Evolutionary conservation across 208 protist genomes (phyloP).

Genomic region (Hexamita inflata): DNA sequence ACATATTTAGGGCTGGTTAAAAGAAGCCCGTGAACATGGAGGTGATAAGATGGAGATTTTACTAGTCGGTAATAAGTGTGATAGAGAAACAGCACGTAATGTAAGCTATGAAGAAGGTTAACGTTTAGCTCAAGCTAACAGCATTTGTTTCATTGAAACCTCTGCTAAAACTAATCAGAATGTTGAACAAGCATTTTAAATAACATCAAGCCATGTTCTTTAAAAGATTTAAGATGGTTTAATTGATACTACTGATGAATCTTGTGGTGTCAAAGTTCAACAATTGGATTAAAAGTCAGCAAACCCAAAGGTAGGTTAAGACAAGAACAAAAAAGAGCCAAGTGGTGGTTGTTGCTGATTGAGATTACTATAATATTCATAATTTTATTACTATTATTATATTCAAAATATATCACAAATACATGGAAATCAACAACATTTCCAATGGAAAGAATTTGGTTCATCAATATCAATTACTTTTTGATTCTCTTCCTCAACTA

Average conservation of each 20-base stretch:
- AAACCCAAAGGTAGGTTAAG: too few species aligned
- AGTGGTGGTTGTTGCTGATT: too few species aligned
- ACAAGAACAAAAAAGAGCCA: too few species aligned
- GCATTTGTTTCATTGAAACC: conserved; percentile 20
- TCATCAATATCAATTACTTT: too few species aligned
- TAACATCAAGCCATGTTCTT: background rate
- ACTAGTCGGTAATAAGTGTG: conserved; percentile 24
- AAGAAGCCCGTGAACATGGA: conserved; percentile 15
- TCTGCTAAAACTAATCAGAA: conserved; percentile 27
- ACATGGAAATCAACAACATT: too few species aligned
- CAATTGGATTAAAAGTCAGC: too few species aligned
- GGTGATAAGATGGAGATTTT: conserved; percentile 21
- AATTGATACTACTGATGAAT: conserved; percentile 20
- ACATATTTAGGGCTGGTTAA: conserved; percentile 20
- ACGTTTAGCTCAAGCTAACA: conserved; percentile 20
- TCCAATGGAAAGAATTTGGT: too few species aligned
- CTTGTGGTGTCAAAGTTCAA: conserved; percentile 27
- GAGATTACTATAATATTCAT: too few species aligned
- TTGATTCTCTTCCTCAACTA: too few species aligned
- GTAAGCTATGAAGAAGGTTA: conserved; percentile 26
- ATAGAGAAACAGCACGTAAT: background rate
- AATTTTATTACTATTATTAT: too few species aligned
- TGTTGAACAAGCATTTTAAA: conserved; percentile 26
- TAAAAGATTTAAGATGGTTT: conserved; percentile 1
- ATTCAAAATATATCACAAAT: too few species aligned